These are phyloP conservation scores for Cymbidium sinense DNA, from an alignment of 106 monocot genomes.

Conservation along the genomic window DNA sequence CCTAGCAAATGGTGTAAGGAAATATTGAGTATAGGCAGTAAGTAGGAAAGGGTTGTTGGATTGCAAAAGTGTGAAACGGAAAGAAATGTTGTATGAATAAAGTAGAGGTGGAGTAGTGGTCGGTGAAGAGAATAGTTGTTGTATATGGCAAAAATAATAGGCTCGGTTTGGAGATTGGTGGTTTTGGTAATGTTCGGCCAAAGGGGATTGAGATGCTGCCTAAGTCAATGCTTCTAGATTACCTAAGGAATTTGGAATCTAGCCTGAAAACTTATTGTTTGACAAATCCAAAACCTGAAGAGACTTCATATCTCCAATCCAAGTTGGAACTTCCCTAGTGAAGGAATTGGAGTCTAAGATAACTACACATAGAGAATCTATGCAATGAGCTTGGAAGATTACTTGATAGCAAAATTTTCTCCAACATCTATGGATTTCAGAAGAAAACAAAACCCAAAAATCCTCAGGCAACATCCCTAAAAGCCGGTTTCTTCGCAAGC, in stretches of 20 bases:
- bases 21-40: no score
- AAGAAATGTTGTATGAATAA: no score
- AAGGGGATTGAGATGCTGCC: no score
- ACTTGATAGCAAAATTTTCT: constrained; percentile 40
- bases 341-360: constrained; percentile 39
- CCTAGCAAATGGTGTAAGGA: no score
- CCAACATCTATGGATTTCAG: constrained; percentile 42
- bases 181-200: no score
- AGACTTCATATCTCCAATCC: constrained; percentile 43
- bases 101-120: no score
- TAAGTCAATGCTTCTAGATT: constrained; percentile 21
- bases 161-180: no score
- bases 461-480: constrained; percentile 37
- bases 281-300: constrained; percentile 49
- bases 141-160: no score
- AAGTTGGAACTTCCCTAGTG: constrained; percentile 32
- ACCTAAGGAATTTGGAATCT: constrained; percentile 33
- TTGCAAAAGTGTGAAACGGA: no score
- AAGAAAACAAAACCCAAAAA: constrained; percentile 31
- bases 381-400: constrained; percentile 34
- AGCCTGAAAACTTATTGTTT: constrained; percentile 35
- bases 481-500: constrained; percentile 32
- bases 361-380: constrained; percentile 32
- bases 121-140: no score
- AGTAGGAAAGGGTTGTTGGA: no score